Conservation (phyloP, 192 early-diverging fungal species). For the Mycoemilia scoparia region DNA sequence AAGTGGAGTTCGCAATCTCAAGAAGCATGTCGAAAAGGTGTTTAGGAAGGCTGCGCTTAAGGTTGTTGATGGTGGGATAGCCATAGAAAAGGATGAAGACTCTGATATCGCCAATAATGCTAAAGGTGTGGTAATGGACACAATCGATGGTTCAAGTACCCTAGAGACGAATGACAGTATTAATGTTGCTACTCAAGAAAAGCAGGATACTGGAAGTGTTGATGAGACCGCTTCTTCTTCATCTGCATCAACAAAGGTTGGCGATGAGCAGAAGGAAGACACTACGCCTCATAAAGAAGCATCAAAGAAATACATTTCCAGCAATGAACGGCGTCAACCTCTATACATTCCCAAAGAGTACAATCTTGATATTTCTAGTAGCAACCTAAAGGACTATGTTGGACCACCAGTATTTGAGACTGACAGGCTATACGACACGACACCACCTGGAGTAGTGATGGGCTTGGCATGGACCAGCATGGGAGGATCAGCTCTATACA, state of each 20-base stretch:
- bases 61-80: constrained; percentile 47
- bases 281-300: not conserved
- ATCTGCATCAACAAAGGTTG: not conserved
- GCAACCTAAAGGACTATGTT: constrained; percentile 80
- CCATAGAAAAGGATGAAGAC: constrained; percentile 7
- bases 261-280: not conserved
- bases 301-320: constrained; percentile 8
- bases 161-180: too few relatives aligned
- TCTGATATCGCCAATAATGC: too few relatives aligned
- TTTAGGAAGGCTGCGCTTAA: constrained; percentile 90
- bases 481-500: constrained; percentile 88
- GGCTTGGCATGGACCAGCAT: constrained; percentile 95
- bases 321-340: constrained; percentile 18
- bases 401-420: constrained; percentile 72
- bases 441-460: constrained; percentile 92
- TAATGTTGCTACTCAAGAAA: constrained; percentile 5
- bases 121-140: too few relatives aligned
- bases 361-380: constrained; percentile 42
- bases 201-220: not conserved
- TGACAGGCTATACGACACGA: constrained; percentile 80
- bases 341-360: constrained; percentile 32
- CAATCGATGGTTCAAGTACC: too few relatives aligned
- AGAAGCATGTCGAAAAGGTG: constrained; percentile 98
- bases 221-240: not conserved
- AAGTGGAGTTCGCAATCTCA: constrained; percentile 91